Percentiles rank a stretch among this genome's conserved stretches.
Evolutionary conservation across 257 asterid genomes (phyloP).

Genomic region (Capsicum rhomboideum): DNA sequence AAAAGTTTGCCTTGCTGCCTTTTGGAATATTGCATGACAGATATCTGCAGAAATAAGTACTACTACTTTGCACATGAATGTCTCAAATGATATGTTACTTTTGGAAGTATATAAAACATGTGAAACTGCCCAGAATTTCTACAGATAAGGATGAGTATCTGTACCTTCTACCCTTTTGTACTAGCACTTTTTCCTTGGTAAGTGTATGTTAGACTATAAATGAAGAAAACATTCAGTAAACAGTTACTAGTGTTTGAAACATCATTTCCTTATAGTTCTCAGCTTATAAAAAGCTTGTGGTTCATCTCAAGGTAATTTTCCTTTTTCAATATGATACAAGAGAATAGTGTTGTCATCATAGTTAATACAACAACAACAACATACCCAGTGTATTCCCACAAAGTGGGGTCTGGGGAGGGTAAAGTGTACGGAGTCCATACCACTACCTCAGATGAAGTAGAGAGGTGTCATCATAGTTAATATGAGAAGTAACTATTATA

Average conservation of each 20-base stretch:
- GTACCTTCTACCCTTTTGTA: slow-evolving; percentile 3
- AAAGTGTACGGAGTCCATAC: no score
- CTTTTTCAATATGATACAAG: background rate
- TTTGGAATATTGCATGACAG: background rate
- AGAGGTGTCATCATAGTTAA: no score
- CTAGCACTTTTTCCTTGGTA: background rate
- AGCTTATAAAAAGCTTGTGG: background rate
- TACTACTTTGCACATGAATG: background rate
- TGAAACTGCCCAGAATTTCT: background rate
- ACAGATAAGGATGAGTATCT: background rate
- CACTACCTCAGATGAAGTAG: no score
- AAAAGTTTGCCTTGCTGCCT: background rate
- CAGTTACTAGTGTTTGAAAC: background rate
- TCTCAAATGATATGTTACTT: background rate
- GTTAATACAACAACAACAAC: no score
- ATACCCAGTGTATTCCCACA: no score
- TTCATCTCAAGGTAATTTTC: slow-evolving; percentile 1
- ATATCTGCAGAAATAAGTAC: background rate
- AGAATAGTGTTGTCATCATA: background rate
- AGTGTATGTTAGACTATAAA: background rate
- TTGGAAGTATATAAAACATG: background rate
- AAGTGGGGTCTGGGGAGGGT: no score
- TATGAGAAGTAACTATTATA: background rate
- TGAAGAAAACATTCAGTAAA: background rate
- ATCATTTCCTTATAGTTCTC: background rate